phyloP scores from a whole-genome alignment of 148 eudicot species.

The Spergularia bocconei region DNA sequence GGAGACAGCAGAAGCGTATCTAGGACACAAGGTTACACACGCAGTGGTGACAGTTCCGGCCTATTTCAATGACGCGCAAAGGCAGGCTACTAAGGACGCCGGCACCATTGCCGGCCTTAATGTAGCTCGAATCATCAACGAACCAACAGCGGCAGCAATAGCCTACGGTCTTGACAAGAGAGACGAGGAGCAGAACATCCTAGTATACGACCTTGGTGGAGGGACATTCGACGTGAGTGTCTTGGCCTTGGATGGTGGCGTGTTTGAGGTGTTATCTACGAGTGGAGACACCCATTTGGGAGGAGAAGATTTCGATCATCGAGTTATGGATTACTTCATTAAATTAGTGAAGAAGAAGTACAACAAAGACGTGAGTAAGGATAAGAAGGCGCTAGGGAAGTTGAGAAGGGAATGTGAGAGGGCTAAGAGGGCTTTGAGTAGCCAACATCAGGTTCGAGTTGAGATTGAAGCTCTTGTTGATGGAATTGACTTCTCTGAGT shows the following conservation, averaged over 20 bases:
- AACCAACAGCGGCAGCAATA: constrained; percentile 53
- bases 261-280: constrained; percentile 53
- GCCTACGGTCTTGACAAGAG: constrained; percentile 49
- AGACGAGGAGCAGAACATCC: constrained; percentile 40
- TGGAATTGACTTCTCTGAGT: constrained; percentile 47
- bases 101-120: constrained; percentile 47
- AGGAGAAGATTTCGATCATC: constrained; percentile 54
- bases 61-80: constrained; percentile 52
- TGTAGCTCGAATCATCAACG: constrained; percentile 45
- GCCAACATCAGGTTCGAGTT: constrained; percentile 47
- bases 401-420: constrained; percentile 47
- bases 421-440: constrained; percentile 51
- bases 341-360: constrained; percentile 45
- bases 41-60: constrained; percentile 56
- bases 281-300: constrained; percentile 57
- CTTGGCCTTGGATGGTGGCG: constrained; percentile 42
- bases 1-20: constrained; percentile 46
- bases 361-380: constrained; percentile 48
- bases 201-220: constrained; percentile 57
- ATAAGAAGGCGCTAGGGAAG: constrained; percentile 48
- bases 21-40: constrained; percentile 41
- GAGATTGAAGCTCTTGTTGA: constrained; percentile 44
- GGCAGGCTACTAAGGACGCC: constrained; percentile 56
- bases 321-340: constrained; percentile 54
- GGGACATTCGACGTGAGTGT: constrained; percentile 53